These are phyloP conservation scores for Penicillium crystallinum DNA, from an alignment of 495 filamentous ascomycete species.

Conservation along the genomic window DNA sequence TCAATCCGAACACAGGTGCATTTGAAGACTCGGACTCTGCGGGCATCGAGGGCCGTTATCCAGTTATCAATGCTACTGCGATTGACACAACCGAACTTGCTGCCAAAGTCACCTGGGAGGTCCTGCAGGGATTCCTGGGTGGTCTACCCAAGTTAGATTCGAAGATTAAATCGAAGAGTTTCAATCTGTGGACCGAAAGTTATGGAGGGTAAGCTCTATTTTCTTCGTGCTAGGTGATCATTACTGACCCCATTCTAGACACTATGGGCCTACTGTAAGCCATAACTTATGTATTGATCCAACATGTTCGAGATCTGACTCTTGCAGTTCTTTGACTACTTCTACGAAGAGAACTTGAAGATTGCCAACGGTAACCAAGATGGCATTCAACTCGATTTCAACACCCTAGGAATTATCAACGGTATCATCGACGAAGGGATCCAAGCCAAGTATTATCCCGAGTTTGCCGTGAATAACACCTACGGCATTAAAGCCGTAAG, in stretches of 20 bases:
- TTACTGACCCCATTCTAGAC: slow-evolving; percentile 23
- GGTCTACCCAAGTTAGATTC: slow-evolving; percentile 44
- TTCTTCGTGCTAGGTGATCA: background rate
- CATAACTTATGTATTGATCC: slow-evolving; percentile 27
- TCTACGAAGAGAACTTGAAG: slow-evolving; percentile 57
- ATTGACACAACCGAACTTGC: slow-evolving; percentile 51
- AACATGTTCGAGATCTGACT: slow-evolving; percentile 25
- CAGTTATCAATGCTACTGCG: slow-evolving; percentile 41
- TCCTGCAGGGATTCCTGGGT: slow-evolving; percentile 52
- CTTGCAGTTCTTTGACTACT: slow-evolving; percentile 45
- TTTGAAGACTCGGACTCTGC: slow-evolving; percentile 38
- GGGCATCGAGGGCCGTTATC: slow-evolving; percentile 44
- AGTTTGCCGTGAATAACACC: slow-evolving; percentile 66
- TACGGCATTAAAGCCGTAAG: slow-evolving; percentile 63
- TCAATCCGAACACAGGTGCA: slow-evolving; percentile 41
- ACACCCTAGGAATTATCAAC: slow-evolving; percentile 54
- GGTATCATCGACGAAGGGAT: slow-evolving; percentile 70
- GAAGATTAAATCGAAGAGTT: slow-evolving; percentile 48
- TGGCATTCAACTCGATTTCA: slow-evolving; percentile 39
- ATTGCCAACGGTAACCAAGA: slow-evolving; percentile 40
- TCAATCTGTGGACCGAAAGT: slow-evolving; percentile 49
- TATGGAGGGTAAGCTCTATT: slow-evolving; percentile 57
- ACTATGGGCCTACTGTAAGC: slow-evolving; percentile 48
- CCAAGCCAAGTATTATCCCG: slow-evolving; percentile 61
- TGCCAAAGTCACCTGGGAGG: slow-evolving; percentile 52